Base-by-base conservation (phyloP, 768 basidiomycete genomes). In the Panus rudis region DNA sequence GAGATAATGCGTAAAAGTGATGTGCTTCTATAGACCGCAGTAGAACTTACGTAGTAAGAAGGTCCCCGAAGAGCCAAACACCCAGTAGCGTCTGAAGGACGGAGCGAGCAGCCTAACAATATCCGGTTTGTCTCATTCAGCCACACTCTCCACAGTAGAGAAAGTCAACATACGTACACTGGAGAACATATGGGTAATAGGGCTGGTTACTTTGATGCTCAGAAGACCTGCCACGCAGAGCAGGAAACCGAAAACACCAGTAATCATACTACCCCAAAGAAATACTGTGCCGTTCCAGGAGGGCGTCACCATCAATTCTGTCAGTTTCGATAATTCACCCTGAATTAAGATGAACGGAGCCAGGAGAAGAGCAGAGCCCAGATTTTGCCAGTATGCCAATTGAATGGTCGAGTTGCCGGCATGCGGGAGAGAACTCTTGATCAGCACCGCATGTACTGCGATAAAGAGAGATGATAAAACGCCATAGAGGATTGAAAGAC, bases 181-280 rank as follows among this genome's bases (percentile, higher is more conserved):
- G 13, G 80, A 81, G 63, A 90, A 84, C 84, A 88, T 90, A 59
- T 89, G 88, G 2, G 85, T 88, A 42, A 91, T 73, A 4, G 87
- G 87, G 44, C 81, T 84, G 13, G 86, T 89, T 39, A 87, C 76
- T 72, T 84, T 84, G 66, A 91, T 86, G 56, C 82, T 84, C 48
- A 91, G 65, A 52, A 89, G 63, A 17, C 84, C 84, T 1, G 88
- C 85, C 30, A 91, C 63, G 51, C 84, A 86, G 28, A 91, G 78
- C 46, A 89, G 59, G 66, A 89, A 91, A 2, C 87, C 87, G 48
- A 87, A 84, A n/a, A 81, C 48, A 14, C 86, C 86, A 17, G 85
- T 87, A 37, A 84, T 67, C 35, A 78, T 48, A 45, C 70, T 78
- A 2, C 84, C 85, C 75, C 74, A 80, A 6, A 76, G 47, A 52